These are phyloP conservation scores for Schwanniomyces sp. DNA, from an alignment of 805 yeast species.

Conservation along the genomic window DNA sequence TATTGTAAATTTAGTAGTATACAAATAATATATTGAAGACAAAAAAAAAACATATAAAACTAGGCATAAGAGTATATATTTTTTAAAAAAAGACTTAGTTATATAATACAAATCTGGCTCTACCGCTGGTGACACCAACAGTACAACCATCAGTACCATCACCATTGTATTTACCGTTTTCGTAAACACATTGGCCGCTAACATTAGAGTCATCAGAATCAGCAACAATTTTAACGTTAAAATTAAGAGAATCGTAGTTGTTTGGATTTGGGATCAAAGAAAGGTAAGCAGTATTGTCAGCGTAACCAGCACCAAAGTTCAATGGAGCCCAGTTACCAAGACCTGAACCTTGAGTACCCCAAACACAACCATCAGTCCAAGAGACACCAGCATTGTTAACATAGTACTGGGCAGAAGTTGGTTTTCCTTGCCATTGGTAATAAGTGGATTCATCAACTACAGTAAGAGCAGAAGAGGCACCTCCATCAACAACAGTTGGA, in stretches of 20 bases:
- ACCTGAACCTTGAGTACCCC: slow-evolving; percentile 82
- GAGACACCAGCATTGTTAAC: slow-evolving; percentile 94
- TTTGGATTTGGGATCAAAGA: slow-evolving; percentile 96
- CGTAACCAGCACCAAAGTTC: slow-evolving; percentile 88
- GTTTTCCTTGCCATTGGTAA: slow-evolving; percentile 77
- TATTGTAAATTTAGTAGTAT: not conserved
- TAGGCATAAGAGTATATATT: not conserved
- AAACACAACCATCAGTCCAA: slow-evolving; percentile 86
- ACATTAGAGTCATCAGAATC: slow-evolving; percentile 50
- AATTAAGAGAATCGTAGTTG: slow-evolving; percentile 63
- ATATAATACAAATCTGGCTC: slow-evolving; percentile 61
- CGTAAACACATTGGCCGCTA: slow-evolving; percentile 78
- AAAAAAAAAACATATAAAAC: not conserved
- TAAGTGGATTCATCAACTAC: slow-evolving; percentile 78
- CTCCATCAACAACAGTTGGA: slow-evolving; percentile 81
- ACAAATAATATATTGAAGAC: not conserved
- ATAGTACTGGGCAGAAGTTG: slow-evolving; percentile 94
- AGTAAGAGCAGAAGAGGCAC: slow-evolving; percentile 63
- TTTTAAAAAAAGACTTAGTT: slow-evolving; percentile 1
- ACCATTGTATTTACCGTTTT: slow-evolving; percentile 73
- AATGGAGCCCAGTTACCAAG: slow-evolving; percentile 99
- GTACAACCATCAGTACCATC: slow-evolving; percentile 76
- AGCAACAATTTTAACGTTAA: slow-evolving; percentile 62
- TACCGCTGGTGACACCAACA: slow-evolving; percentile 59
- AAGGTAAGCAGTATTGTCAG: slow-evolving; percentile 67